Base-by-base conservation (phyloP, 2,329 filamentous ascomycete genomes). In the Colletotrichum horii region DNA sequence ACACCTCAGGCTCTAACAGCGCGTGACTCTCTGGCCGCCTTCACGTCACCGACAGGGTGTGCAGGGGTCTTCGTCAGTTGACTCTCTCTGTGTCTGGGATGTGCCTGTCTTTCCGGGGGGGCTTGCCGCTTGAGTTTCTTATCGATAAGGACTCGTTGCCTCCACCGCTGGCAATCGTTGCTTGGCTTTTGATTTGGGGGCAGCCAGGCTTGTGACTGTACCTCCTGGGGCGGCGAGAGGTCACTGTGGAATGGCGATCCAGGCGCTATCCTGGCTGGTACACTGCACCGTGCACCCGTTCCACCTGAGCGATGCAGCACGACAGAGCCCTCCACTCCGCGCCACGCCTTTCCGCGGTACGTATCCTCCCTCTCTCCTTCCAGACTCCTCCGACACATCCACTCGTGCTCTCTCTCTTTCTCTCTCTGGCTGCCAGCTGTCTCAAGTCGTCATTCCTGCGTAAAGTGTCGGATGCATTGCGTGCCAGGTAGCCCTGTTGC, bases 41-140 rank as follows among this genome's bases (percentile, higher is more conserved):
- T 76, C 74, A 76, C 74, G 74, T 76, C 74, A 76, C 74, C 74
- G 19, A 52, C 74, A 68, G 43, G 65, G 65, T 76, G 64, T n/a
- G 43, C 74, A 76, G 74, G 70, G 74, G 70, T 69, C 65, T 60
- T 64, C 34, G 70, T 66, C 71, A 71, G 61, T 61, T 73, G 70
- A 68, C 71, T 76, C 43, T 58, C 60, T 65, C 43, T 58, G 48
- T 65, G 64, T 69, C 74, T 76, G 36, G 34, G 68, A 22, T 32
- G 30, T 55, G 60, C 68, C 58, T 70, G 43, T 70, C 28, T n/a
- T 22, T 52, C 66, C 32, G 61, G 43, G 43, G 43, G 43, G 43
- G 38, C 38, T 48, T 52, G 43, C 43, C 38, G 38, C 38, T 48
- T 52, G 43, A 48, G n/a, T 52, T 58, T 14, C 70, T 76, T 74